These are phyloP conservation scores for Tarenaya hassleriana DNA, from an alignment of 345 rosid species.

Conservation along the genomic window DNA sequence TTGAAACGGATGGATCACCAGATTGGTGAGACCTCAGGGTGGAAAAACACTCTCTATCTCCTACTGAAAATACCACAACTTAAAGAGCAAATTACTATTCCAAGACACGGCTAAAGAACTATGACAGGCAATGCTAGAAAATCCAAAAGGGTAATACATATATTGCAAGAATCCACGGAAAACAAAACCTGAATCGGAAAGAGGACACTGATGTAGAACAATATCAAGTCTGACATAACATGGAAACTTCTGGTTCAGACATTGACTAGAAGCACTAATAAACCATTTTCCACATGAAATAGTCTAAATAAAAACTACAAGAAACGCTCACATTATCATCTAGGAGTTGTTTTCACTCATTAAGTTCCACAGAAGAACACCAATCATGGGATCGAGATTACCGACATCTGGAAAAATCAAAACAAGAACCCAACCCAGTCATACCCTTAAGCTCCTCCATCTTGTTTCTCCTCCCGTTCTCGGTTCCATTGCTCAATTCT, in stretches of 20 bases:
- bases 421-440: background rate
- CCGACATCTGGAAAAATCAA: background rate
- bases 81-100: too few relatives aligned
- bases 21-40: too few relatives aligned
- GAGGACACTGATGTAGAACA: constrained; percentile 11
- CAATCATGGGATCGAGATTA: constrained; percentile 11
- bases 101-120: too few relatives aligned
- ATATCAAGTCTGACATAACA: constrained; percentile 14
- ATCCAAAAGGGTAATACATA: too few relatives aligned
- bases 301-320: constrained; percentile 18
- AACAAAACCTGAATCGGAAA: too few relatives aligned
- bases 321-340: constrained; percentile 4
- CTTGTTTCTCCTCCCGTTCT: constrained; percentile 50
- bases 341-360: constrained; percentile 17
- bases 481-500: constrained; percentile 89
- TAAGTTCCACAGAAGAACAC: constrained; percentile 17
- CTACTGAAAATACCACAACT: too few relatives aligned
- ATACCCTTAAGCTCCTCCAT: constrained; percentile 22
- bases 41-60: too few relatives aligned
- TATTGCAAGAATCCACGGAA: too few relatives aligned
- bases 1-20: too few relatives aligned
- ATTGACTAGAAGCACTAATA: background rate
- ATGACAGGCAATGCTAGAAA: too few relatives aligned
- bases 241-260: background rate
- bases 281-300: constrained; percentile 6